Percentiles rank a stretch among this genome's conserved stretches.
Conservation (phyloP, 768 basidiomycete species). For the Hygrocybe punicea region DNA sequence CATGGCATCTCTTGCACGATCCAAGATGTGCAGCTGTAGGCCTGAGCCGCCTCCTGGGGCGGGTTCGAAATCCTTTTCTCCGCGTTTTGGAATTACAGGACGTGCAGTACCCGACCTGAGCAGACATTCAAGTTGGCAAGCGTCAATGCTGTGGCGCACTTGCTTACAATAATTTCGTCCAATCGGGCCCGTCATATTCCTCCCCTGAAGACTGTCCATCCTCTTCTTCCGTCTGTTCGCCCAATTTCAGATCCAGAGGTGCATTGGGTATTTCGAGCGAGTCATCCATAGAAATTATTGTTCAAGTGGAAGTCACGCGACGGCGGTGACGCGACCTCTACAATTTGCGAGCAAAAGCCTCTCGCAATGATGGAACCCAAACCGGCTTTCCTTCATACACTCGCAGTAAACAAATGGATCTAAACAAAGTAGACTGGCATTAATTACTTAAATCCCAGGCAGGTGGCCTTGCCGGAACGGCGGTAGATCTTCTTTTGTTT, state of each 20-base stretch:
- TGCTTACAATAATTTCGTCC: conserved; percentile 70
- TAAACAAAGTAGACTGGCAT: neutral
- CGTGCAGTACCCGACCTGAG: conserved; percentile 43
- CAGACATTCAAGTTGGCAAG: conserved; percentile 10
- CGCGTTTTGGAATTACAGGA: conserved; percentile 88
- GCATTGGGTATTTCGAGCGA: conserved; percentile 46
- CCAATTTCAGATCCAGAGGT: conserved; percentile 24
- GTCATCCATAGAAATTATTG: conserved; percentile 52
- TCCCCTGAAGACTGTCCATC: conserved; percentile 55
- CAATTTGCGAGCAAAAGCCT: too few relatives aligned
- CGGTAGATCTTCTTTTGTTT: conserved; percentile 94
- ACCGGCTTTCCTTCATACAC: conserved; percentile 47
- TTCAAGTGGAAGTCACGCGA: too few relatives aligned
- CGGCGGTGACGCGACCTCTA: too few relatives aligned
- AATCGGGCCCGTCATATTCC: conserved; percentile 75
- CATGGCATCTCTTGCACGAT: conserved; percentile 80
- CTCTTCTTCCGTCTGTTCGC: conserved; percentile 41
- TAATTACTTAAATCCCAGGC: conserved; percentile 45
- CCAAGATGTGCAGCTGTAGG: conserved; percentile 77
- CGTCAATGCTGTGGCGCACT: neutral
- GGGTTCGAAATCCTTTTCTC: conserved; percentile 98
- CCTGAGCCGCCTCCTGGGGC: conserved; percentile 59
- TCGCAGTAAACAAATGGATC: conserved; percentile 36
- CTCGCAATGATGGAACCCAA: conserved; percentile 19
- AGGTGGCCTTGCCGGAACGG: conserved; percentile 86